Evolutionary conservation across 2,329 filamentous ascomycete genomes (phyloP).

Genomic region (Colletotrichum plurivorum): DNA sequence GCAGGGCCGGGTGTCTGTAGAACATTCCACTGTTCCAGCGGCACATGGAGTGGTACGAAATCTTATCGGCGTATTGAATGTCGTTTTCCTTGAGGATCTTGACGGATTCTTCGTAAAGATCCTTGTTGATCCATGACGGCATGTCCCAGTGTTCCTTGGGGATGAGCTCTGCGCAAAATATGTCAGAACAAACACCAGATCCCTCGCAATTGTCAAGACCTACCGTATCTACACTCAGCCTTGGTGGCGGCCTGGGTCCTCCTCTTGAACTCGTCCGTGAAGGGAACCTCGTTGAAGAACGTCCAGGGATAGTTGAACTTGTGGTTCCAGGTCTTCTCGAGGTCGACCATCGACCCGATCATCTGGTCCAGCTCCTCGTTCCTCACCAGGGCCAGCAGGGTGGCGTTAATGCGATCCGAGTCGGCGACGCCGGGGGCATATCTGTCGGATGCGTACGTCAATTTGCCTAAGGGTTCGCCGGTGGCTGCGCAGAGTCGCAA

Average conservation of each 20-base stretch:
- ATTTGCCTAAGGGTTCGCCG: slow-evolving; percentile 82
- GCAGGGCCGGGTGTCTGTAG: slow-evolving; percentile 93
- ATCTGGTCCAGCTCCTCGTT: slow-evolving; percentile 91
- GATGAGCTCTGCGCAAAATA: slow-evolving; percentile 75
- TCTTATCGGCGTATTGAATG: slow-evolving; percentile 90
- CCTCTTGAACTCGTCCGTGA: slow-evolving; percentile 92
- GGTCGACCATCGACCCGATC: slow-evolving; percentile 88
- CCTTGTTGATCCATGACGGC: slow-evolving; percentile 91
- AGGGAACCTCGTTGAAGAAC: slow-evolving; percentile 97
- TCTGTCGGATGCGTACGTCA: slow-evolving; percentile 81
- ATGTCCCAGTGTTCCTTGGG: slow-evolving; percentile 96
- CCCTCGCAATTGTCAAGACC: slow-evolving; percentile 37
- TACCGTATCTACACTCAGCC: slow-evolving; percentile 89
- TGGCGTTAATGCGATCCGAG: slow-evolving; percentile 91
- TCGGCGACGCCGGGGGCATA: slow-evolving; percentile 83
- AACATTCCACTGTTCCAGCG: slow-evolving; percentile 99
- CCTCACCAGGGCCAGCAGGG: slow-evolving; percentile 89
- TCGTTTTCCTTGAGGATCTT: slow-evolving; percentile 85
- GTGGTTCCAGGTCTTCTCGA: slow-evolving; percentile 95
- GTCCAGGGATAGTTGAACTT: slow-evolving; percentile 99
- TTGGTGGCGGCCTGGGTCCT: slow-evolving; percentile 87
- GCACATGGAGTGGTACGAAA: slow-evolving; percentile 99
- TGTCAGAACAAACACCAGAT: slow-evolving; percentile 32
- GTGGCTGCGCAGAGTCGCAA: slow-evolving; percentile 71
- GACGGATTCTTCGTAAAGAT: slow-evolving; percentile 88